Base-by-base conservation (phyloP, 2,329 filamentous ascomycete genomes). In the Penicillium sp. region DNA sequence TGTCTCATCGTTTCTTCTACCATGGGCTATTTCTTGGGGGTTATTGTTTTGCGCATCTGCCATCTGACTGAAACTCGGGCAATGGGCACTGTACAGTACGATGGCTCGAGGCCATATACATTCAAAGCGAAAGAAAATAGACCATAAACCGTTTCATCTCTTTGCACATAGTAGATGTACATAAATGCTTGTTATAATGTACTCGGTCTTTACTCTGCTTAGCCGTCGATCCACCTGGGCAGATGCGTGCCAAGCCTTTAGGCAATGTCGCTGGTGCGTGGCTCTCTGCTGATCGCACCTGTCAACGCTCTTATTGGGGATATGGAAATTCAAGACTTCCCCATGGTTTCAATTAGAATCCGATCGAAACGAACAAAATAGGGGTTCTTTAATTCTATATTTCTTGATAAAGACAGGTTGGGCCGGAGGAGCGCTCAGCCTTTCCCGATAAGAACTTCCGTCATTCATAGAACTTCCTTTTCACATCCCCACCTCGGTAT, bases 1-100 rank as follows among this genome's bases (percentile, higher is more conserved):
- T 55, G 18, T 46, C 31, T 50, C 43, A 38, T 59, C 46, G 43
- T 44, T 57, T 58, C 29, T 62, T 49, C 55, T n/a, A 53, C 42
- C 40, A 45, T 52, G 40, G 45, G 34, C 45, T 50, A 48, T 59
- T 38, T 46, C 39, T 55, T 39, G 56, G 48, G 22, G n/a, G 29
- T 55, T 49, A 22, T 50, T 56, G 39, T 58, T 58, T 52, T 52
- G 42, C 53, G 20, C 48, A 49, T 56, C 56, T 56, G 52, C 58
- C 51, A 54, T 54, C 46, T 56, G 51, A 50, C 56, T 56, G 61
- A 54, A 57, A 46, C 55, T 58, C 51, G 53, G 60, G 51, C 53
- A 47, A 49, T 47, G 47, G 51, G 44, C 49, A 54, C 49, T 65
- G 62, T 63, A 65, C 57, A 64, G 59, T 65, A 66, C 57, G 57